phyloP scores from a whole-genome alignment of 208 protist genomes.

The Leishmania arabica region DNA sequence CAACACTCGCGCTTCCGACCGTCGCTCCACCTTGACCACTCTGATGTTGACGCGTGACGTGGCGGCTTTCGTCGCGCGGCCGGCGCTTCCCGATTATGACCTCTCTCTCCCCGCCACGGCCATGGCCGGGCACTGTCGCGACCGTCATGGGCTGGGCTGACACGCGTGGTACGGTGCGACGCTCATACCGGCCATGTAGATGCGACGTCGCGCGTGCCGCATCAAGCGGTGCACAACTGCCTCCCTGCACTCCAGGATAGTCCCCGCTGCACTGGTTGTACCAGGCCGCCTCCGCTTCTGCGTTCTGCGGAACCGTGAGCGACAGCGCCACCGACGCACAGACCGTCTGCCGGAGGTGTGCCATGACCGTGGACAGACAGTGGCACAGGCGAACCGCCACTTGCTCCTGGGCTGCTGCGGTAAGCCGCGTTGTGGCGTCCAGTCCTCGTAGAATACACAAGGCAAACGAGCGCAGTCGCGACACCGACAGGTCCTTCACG shows the following conservation, averaged over 20 bases:
- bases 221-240: background rate
- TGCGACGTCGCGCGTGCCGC: background rate
- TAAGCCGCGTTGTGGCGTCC: constrained; percentile 57
- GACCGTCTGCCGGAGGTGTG: constrained; percentile 39
- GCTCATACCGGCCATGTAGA: background rate
- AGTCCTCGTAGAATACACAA: constrained; percentile 46
- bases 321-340: constrained; percentile 11
- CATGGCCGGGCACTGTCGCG: background rate
- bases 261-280: background rate
- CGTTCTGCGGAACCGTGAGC: background rate
- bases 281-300: background rate
- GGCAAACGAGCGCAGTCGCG: constrained; percentile 52
- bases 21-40: background rate
- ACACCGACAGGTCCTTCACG: constrained; percentile 38
- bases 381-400: constrained; percentile 56
- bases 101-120: background rate
- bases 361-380: constrained; percentile 66
- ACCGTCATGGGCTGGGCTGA: background rate
- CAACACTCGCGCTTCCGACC: background rate
- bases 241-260: constrained; percentile 4
- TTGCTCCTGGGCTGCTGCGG: constrained; percentile 80
- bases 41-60: background rate
- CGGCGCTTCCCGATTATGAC: constrained; percentile 14
- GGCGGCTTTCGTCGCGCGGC: constrained; percentile 8
- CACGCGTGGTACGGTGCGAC: background rate